These are phyloP conservation scores for Chrysopogon serrulatus DNA, from an alignment of 176 grass and related monocot genomes.

Conservation along the genomic window DNA sequence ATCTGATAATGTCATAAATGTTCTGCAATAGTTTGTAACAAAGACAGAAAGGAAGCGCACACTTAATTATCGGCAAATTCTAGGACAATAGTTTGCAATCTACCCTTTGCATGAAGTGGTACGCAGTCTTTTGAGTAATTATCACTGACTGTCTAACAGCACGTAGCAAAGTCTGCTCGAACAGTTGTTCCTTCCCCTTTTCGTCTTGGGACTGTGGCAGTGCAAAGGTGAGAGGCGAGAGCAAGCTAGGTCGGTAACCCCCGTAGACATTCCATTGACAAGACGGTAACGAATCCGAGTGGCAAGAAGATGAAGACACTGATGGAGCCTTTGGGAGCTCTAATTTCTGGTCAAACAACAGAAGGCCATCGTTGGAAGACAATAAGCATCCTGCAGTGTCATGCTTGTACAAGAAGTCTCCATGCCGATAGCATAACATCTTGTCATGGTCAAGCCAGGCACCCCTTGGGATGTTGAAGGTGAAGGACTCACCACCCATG, in stretches of 20 bases:
- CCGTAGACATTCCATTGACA: not conserved
- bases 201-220: not conserved
- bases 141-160: too few relatives aligned
- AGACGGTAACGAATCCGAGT: not conserved
- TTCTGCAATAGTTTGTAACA: too few relatives aligned
- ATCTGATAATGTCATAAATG: too few relatives aligned
- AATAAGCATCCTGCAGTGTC: not conserved
- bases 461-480: rapidly evolving
- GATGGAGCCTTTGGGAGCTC: not conserved
- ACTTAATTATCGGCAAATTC: too few relatives aligned
- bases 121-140: too few relatives aligned
- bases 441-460: not conserved
- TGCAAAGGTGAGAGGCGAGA: not conserved
- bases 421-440: too few relatives aligned
- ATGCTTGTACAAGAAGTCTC: too few relatives aligned
- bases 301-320: too few relatives aligned
- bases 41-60: too few relatives aligned
- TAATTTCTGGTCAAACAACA: too few relatives aligned
- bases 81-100: too few relatives aligned
- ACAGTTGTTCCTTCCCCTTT: not conserved
- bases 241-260: not conserved
- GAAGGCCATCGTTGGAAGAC: not conserved
- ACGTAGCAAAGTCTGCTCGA: not conserved
- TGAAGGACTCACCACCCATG: not conserved
- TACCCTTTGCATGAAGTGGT: too few relatives aligned